phyloP scores from a whole-genome alignment of 2,329 filamentous ascomycete genomes.

The Daldinia sp. region DNA sequence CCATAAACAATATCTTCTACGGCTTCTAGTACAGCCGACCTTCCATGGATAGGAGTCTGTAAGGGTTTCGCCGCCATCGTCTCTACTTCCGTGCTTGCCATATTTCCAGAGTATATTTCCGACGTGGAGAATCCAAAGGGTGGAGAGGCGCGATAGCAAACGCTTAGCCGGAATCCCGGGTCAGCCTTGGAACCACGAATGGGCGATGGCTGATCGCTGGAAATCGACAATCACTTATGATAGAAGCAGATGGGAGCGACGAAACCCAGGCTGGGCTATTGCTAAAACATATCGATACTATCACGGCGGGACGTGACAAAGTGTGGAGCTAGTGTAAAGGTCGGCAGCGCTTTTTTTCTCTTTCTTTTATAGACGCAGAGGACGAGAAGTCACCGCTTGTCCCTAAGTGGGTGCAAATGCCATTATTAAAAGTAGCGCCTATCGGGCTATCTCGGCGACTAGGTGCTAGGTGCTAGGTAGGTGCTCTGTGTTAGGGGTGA shows the following conservation, averaged over 20 bases:
- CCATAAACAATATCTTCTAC: constrained; percentile 89
- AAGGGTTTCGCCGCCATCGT: constrained; percentile 37
- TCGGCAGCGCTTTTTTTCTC: constrained; percentile 27
- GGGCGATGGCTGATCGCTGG: not conserved
- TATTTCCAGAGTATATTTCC: constrained; percentile 40
- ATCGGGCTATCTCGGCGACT: constrained; percentile 30
- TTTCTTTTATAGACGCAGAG: constrained; percentile 19
- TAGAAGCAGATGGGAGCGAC: constrained; percentile 41
- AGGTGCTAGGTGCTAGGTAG: no score
- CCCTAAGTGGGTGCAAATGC: constrained; percentile 40
- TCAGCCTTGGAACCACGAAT: constrained; percentile 8
- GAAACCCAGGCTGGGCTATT: constrained; percentile 29
- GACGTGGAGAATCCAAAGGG: constrained; percentile 10
- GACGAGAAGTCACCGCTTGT: constrained; percentile 34
- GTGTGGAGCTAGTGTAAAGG: constrained; percentile 35
- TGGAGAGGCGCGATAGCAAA: constrained; percentile 11
- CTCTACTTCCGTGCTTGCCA: constrained; percentile 42
- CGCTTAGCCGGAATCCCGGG: constrained; percentile 1
- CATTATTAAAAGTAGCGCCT: constrained; percentile 17
- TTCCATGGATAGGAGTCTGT: constrained; percentile 21
- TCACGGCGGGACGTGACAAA: constrained; percentile 14
- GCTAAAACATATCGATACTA: constrained; percentile 38
- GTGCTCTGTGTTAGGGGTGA: no score
- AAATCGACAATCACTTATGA: constrained; percentile 32
- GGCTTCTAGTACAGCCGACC: constrained; percentile 66